These are phyloP conservation scores for Triangularia setosa DNA, from an alignment of 2,329 filamentous ascomycete genomes.

Conservation along the genomic window DNA sequence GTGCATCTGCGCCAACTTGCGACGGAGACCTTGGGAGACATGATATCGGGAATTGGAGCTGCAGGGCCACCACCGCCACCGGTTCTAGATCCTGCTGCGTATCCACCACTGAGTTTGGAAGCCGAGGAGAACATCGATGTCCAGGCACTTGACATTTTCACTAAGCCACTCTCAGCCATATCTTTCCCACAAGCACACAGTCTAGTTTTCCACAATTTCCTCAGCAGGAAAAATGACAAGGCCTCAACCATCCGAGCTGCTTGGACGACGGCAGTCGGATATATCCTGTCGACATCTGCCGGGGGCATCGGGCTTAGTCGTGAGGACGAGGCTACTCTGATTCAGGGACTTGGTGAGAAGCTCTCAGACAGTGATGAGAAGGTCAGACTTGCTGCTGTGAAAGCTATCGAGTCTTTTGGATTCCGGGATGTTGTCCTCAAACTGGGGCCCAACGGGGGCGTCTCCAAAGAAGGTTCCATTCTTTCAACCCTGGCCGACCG, in stretches of 20 bases:
- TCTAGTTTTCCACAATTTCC: constrained; percentile 75
- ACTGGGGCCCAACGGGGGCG: constrained; percentile 70
- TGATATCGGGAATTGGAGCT: constrained; percentile 89
- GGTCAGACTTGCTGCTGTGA: constrained; percentile 84
- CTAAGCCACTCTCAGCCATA: constrained; percentile 79
- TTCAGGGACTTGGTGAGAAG: constrained; percentile 73
- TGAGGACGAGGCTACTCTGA: constrained; percentile 72
- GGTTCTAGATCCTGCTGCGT: constrained; percentile 73
- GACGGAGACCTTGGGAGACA: constrained; percentile 91
- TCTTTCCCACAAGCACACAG: constrained; percentile 83
- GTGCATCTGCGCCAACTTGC: constrained; percentile 80
- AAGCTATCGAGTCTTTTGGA: constrained; percentile 74
- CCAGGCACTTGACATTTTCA: constrained; percentile 59
- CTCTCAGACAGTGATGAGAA: constrained; percentile 86
- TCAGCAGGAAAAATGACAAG: constrained; percentile 84
- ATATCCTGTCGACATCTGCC: constrained; percentile 86
- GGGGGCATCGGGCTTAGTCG: constrained; percentile 83
- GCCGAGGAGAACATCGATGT: constrained; percentile 49
- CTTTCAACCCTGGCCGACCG: constrained; percentile 80
- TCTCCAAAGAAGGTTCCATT: constrained; percentile 72
- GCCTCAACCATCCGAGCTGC: constrained; percentile 74
- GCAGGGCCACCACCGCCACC: constrained; percentile 75
- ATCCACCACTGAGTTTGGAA: constrained; percentile 68
- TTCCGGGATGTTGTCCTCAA: constrained; percentile 79
- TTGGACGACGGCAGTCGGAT: constrained; percentile 79